phyloP scores from a whole-genome alignment of 1,139 yeast genomes.

The Debaryomyces fabryi region DNA sequence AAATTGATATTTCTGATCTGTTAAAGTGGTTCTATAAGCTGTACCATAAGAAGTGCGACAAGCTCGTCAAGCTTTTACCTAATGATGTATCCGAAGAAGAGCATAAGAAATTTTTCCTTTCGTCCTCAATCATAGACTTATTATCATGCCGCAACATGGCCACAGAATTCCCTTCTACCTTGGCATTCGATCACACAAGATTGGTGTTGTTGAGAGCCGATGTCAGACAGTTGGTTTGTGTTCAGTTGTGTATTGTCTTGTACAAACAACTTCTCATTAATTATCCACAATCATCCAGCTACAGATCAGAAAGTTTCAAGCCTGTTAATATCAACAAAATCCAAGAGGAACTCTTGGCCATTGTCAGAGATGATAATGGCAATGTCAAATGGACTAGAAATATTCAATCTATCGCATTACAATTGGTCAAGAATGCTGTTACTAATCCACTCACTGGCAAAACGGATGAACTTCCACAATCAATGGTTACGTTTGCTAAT shows the following conservation, averaged over 20 bases:
- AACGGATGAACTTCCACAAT: slow-evolving; percentile 32
- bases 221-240: slow-evolving; percentile 80
- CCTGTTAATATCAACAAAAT: slow-evolving; percentile 36
- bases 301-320: slow-evolving; percentile 24
- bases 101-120: slow-evolving; percentile 40
- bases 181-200: slow-evolving; percentile 87
- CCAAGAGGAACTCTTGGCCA: slow-evolving; percentile 69
- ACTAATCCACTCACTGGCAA: slow-evolving; percentile 9
- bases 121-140: slow-evolving; percentile 58
- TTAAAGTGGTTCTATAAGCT: slow-evolving; percentile 68
- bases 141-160: slow-evolving; percentile 81
- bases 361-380: slow-evolving; percentile 83
- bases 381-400: slow-evolving; percentile 90
- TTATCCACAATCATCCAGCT: slow-evolving; percentile 19
- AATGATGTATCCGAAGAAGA: slow-evolving; percentile 14
- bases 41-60: slow-evolving; percentile 22
- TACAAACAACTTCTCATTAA: slow-evolving; percentile 64
- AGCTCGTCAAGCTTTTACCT: slow-evolving; percentile 6
- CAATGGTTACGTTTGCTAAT: slow-evolving; percentile 64
- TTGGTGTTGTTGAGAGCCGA: slow-evolving; percentile 79
- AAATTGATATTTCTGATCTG: slow-evolving; percentile 67
- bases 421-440: slow-evolving; percentile 56
- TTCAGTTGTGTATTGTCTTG: slow-evolving; percentile 71
- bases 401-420: slow-evolving; percentile 71
- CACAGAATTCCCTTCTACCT: slow-evolving; percentile 78